phyloP scores from a whole-genome alignment of 192 early-diverging fungal genomes.

The Umbelopsis isabellina region DNA sequence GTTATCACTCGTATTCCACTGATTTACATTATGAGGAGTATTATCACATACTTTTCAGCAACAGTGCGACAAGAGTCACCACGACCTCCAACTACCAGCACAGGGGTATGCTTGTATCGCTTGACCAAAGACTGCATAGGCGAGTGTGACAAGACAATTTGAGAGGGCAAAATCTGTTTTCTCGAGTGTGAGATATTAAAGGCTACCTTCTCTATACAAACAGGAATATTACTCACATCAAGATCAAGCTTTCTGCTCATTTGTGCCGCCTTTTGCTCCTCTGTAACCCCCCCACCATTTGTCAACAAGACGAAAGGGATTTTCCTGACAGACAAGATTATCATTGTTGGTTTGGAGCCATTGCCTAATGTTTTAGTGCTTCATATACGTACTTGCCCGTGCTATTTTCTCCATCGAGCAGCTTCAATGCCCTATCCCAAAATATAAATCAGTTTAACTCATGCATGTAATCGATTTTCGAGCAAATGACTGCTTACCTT shows the following conservation, averaged over 20 bases:
- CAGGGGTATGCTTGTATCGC: conserved; percentile 61
- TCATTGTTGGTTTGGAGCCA: not conserved
- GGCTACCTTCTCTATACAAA: no score
- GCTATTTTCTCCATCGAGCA: conserved; percentile 64
- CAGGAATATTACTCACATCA: conserved; percentile 31
- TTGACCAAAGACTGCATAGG: conserved; percentile 75
- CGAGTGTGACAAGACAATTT: conserved; percentile 84
- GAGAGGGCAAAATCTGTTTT: conserved; percentile 55
- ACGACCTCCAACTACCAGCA: conserved; percentile 77
- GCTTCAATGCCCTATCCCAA: conserved; percentile 55
- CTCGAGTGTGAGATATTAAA: conserved; percentile 1
- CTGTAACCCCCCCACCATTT: conserved; percentile 86
- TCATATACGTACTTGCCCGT: conserved; percentile 36
- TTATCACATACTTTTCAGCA: conserved; percentile 59
- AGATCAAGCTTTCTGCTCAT: conserved; percentile 61
- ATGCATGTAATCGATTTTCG: not conserved
- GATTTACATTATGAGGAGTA: no score
- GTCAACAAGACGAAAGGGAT: conserved; percentile 83
- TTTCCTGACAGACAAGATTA: conserved; percentile 38
- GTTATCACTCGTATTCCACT: conserved; percentile 46
- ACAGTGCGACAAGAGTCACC: conserved; percentile 62
- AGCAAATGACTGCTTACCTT: conserved; percentile 21
- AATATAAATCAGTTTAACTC: not conserved
- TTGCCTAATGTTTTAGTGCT: not conserved
- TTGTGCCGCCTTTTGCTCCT: conserved; percentile 71